Percentiles rank a stretch among this genome's conserved stretches.
Evolutionary conservation across 179 eudicot genomes (phyloP).

Genomic region (Corrigiola litoralis): DNA sequence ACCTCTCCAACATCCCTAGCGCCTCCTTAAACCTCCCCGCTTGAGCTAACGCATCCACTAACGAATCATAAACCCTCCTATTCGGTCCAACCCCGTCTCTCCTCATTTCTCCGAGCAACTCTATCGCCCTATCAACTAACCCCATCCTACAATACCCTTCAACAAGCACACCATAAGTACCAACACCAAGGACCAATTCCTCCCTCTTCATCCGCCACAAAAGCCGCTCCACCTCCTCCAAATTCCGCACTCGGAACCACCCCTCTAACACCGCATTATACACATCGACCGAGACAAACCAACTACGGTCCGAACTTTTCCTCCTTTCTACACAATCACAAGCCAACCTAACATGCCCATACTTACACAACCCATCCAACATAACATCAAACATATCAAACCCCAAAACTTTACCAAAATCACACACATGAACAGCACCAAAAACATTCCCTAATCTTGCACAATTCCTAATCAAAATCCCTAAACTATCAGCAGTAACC

Average conservation of each 20-base stretch:
- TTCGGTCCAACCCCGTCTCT: slow-evolving; percentile 42
- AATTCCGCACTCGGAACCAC: slow-evolving; percentile 47
- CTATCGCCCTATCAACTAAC: slow-evolving; percentile 53
- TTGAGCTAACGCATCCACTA: slow-evolving; percentile 62
- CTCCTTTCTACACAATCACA: slow-evolving; percentile 37
- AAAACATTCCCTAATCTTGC: slow-evolving; percentile 51
- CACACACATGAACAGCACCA: slow-evolving; percentile 42
- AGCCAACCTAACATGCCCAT: slow-evolving; percentile 56
- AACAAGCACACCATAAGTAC: slow-evolving; percentile 58
- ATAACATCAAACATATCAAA: slow-evolving; percentile 44
- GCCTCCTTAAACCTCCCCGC: slow-evolving; percentile 69
- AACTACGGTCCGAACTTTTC: slow-evolving; percentile 30
- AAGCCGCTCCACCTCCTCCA: slow-evolving; percentile 39
- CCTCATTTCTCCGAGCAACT: slow-evolving; percentile 56
- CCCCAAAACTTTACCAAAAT: slow-evolving; percentile 34
- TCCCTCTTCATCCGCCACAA: slow-evolving; percentile 50
- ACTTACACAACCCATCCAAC: slow-evolving; percentile 60
- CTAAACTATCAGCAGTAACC: slow-evolving; percentile 39
- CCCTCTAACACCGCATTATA: slow-evolving; percentile 61
- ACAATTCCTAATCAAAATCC: slow-evolving; percentile 54
- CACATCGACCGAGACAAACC: slow-evolving; percentile 46
- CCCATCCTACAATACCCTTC: slow-evolving; percentile 62
- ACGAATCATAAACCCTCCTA: slow-evolving; percentile 48
- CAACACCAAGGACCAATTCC: slow-evolving; percentile 40
- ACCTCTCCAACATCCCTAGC: slow-evolving; percentile 58